Base-by-base conservation (phyloP, 441 rosid species). In the Jatropha multifida region DNA sequence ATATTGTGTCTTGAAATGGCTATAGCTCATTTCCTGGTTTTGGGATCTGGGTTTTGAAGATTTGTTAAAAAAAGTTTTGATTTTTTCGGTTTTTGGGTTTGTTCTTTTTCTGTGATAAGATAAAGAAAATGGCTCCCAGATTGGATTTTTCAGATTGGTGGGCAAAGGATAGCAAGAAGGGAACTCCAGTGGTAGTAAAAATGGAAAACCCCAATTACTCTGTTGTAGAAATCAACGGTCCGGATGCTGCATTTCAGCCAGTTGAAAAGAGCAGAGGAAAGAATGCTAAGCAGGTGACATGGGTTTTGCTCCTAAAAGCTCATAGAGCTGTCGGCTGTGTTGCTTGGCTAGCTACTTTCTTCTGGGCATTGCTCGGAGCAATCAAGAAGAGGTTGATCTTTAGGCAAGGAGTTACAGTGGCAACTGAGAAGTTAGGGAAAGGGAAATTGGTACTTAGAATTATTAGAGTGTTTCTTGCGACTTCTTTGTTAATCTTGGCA, bases 261-360 rank as follows among this genome's bases (percentile, higher is more conserved):
- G 91, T 89, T 64, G 98, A 90, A 75, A 94, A 83, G 89, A 86
- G 85, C 79, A 84, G 98, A 85, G 95, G 89, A 78, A 92, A 89
- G 66, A 94, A 92, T 81, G 98, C 97, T 0, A 94, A 88, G 87
- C 97, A 94, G 73, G 90, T 94, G 17, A 92, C 90, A 26, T 94
- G 98, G 98, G 94, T 94, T 66, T 78, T 94, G 81, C 97, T 94
- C 72, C 96, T 94, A 60, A 94, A 92, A 73, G 98, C 96, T 83
- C 91, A 94, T 23, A 86, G 85, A 78, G 98, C 96, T 38, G 92
- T 90, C 56, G 96, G 97, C 11, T 94, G 92, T 75, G 86, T 94
- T 66, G 86, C 97, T 79, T 89, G 92, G 96, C 42, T 92, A 12
- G 96, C 90, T 54, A 81, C 90, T 62, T 73, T 90, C 72, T 83